Evolutionary conservation across 1,139 yeast species (phyloP).

Genomic region (Sugiyamaella paludigena): DNA sequence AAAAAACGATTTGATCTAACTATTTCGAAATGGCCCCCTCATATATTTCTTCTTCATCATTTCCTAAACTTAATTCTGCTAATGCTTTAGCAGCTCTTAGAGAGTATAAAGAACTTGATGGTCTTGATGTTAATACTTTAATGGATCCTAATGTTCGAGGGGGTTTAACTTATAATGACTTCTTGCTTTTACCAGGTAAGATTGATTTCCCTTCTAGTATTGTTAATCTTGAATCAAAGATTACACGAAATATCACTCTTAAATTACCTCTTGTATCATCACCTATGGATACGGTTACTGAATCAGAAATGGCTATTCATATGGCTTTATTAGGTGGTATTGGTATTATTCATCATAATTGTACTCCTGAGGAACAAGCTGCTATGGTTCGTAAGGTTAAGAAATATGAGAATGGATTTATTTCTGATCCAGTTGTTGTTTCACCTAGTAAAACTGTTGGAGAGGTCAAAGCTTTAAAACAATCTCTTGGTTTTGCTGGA

Average conservation of each 20-base stretch:
- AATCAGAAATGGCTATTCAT: constrained; percentile 94
- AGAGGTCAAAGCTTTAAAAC: constrained; percentile 72
- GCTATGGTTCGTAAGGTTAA: constrained; percentile 97
- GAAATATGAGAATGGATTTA: constrained; percentile 96
- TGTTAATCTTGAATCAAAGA: constrained; percentile 76
- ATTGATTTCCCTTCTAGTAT: constrained; percentile 79
- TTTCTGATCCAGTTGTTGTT: constrained; percentile 88
- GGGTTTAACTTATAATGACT: constrained; percentile 96
- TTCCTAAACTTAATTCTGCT: constrained; percentile 9
- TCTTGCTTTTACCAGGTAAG: constrained; percentile 92
- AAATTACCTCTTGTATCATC: constrained; percentile 95
- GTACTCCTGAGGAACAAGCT: constrained; percentile 95
- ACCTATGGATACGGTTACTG: constrained; percentile 99
- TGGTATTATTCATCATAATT: constrained; percentile 98
- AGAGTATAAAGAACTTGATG: constrained; percentile 72
- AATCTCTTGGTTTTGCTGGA: constrained; percentile 84
- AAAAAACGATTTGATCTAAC: not conserved
- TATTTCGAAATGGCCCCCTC: not conserved
- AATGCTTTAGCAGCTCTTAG: constrained; percentile 63
- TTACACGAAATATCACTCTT: constrained; percentile 87
- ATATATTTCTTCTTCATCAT: constrained; percentile 2
- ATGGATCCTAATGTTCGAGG: constrained; percentile 91
- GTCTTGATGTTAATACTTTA: constrained; percentile 76
- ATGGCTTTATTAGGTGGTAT: constrained; percentile 99
- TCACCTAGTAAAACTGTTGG: constrained; percentile 74